A percentile compares a stretch with the other conserved stretches of the same genome.
phyloP scores from a whole-genome alignment of 441 rosid genomes.

The Adansonia grandidieri region DNA sequence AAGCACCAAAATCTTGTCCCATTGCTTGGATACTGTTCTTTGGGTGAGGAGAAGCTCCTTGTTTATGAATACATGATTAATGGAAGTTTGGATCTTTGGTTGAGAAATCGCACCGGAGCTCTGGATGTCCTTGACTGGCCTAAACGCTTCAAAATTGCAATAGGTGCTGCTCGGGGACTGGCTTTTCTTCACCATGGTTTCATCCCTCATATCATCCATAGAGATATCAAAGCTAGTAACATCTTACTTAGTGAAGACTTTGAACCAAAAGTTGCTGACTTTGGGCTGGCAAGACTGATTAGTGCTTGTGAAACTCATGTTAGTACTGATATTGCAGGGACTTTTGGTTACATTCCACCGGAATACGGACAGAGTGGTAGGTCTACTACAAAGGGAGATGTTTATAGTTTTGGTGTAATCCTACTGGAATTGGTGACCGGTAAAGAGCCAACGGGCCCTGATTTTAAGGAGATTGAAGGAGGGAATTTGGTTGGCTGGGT shows the following conservation, averaged over 20 bases:
- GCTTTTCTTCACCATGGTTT: conserved; percentile 87
- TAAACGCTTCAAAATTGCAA: conserved; percentile 73
- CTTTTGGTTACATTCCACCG: conserved; percentile 89
- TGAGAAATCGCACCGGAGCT: conserved; percentile 66
- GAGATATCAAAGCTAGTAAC: conserved; percentile 92
- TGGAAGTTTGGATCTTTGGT: conserved; percentile 87
- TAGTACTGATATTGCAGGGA: conserved; percentile 83
- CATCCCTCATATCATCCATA: conserved; percentile 87
- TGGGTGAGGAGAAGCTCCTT: conserved; percentile 80
- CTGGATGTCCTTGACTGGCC: conserved; percentile 76
- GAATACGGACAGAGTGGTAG: conserved; percentile 93
- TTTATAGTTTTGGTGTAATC: conserved; percentile 90
- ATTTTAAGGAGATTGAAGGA: conserved; percentile 88
- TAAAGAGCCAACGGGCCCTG: conserved; percentile 92
- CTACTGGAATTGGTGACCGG: conserved; percentile 84
- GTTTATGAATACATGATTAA: conserved; percentile 91
- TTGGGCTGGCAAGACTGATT: conserved; percentile 84
- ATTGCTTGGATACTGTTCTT: conserved; percentile 80
- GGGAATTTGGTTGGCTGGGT: conserved; percentile 94
- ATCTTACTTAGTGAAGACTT: conserved; percentile 70
- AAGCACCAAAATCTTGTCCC: conserved; percentile 89
- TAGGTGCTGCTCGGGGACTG: conserved; percentile 79
- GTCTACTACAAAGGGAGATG: conserved; percentile 82
- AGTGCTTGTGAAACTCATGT: conserved; percentile 95
- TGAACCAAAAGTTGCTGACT: conserved; percentile 92